Conservation (phyloP, 192 early-diverging fungal species). For the Umbelopsis vinacea region DNA sequence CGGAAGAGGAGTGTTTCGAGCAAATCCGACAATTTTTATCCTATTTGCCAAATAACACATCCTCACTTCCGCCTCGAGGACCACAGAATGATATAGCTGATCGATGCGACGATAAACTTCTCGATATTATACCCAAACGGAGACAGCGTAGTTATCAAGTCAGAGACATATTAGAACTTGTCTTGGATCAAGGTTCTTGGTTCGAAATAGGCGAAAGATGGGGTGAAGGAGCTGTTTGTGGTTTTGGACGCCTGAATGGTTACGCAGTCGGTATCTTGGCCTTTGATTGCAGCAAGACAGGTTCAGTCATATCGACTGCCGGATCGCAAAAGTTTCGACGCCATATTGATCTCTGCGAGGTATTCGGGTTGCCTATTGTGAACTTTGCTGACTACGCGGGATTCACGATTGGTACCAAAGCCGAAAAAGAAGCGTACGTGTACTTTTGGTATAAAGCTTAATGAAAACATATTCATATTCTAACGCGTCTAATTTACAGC, state of each 20-base stretch:
- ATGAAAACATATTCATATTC: not conserved
- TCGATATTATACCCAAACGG: constrained; percentile 32
- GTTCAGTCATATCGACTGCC: constrained; percentile 31
- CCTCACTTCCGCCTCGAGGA: constrained; percentile 24
- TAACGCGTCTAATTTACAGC: constrained; percentile 10
- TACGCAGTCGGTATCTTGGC: constrained; percentile 40
- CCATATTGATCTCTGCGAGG: constrained; percentile 43
- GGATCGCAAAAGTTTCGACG: constrained; percentile 40
- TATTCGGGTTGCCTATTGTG: constrained; percentile 40
- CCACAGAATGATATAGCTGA: constrained; percentile 16
- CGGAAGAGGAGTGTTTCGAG: constrained; percentile 36
- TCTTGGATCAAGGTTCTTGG: constrained; percentile 36
- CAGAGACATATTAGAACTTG: constrained; percentile 31
- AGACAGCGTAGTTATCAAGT: constrained; percentile 40
- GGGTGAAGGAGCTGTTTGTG: constrained; percentile 44
- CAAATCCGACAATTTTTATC: constrained; percentile 34
- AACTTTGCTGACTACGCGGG: constrained; percentile 47
- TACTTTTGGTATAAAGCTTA: not conserved
- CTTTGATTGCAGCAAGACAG: constrained; percentile 35
- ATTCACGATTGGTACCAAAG: constrained; percentile 40
- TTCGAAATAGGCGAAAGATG: constrained; percentile 45
- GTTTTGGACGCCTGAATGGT: constrained; percentile 32
- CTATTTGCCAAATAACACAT: constrained; percentile 30
- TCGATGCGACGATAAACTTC: constrained; percentile 30
- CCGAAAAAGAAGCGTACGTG: constrained; percentile 44